Evolutionary conservation across 2,329 filamentous ascomycete species (phyloP), one percentile per base, ranked within the genome.

Genomic region (Aspergillus niger): DNA sequence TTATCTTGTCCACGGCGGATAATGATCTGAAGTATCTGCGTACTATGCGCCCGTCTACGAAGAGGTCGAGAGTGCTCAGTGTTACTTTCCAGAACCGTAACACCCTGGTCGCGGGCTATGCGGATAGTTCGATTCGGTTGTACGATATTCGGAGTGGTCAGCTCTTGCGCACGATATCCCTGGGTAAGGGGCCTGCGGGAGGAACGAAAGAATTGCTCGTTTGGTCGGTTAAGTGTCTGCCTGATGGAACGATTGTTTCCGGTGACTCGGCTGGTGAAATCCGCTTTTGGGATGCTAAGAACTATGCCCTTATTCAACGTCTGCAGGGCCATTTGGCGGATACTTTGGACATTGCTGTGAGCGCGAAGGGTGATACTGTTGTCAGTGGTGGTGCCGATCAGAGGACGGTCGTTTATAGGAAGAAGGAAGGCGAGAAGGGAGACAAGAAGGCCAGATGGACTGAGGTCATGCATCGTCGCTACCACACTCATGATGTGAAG

Each of bases 401-500:
- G 67, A 86, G 90, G 64, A 96, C 95, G 2, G 89, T 92, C 5
- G 81, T 94, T 49, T 97, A 96, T 79, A 90, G 88, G 74, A 86
- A 88, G 67, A 78, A 76, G 66, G 75, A 70, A 51, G 77, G 70
- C 57, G 74, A 75, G 59, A 80, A 79, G 59, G 83, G 84, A 49
- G 81, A 85, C 22, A 83, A 83, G 60, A 81, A 83, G 56, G 76
- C 74, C 65, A 86, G 89, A 72, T 99, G 95, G 95, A 86, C 86
- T 60, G 94, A 95, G 75, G 83, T 91, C n/a, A 90, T 87, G 76
- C 92, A 96, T 72, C 85, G 91, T 66, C 85, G 92, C 71, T 93
- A 94, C 72, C 95, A 99, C 73, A 87, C 89, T 49, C 93, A 98
- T 75, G 95, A 99, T 79, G 92, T 98, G 70, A 98, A 98, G 80